Conservation (phyloP, 2,329 filamentous ascomycete species). For the Colletotrichum salicis region DNA sequence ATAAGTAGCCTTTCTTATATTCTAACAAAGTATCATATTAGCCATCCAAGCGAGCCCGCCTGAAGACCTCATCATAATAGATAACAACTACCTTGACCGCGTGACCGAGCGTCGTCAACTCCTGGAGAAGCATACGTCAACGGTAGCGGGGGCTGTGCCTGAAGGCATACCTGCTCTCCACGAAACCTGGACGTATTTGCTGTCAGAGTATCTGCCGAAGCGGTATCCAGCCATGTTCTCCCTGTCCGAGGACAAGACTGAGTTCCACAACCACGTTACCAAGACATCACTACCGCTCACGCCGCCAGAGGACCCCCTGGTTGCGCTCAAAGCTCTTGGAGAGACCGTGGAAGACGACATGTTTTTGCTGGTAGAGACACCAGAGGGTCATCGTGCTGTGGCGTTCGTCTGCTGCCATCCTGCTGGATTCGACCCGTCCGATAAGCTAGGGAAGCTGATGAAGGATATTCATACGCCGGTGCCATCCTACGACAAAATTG, state of each 20-base stretch:
- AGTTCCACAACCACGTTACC: constrained; percentile 55
- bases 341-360: constrained; percentile 66
- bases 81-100: constrained; percentile 59
- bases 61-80: constrained; percentile 64
- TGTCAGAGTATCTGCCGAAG: constrained; percentile 57
- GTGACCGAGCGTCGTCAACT: constrained; percentile 52
- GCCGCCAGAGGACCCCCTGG: constrained; percentile 42
- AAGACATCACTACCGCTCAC: constrained; percentile 42
- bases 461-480: constrained; percentile 63
- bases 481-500: constrained; percentile 65
- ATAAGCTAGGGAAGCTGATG: constrained; percentile 60
- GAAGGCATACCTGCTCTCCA: constrained; percentile 53
- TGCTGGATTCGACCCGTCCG: constrained; percentile 61
- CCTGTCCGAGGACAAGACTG: constrained; percentile 44
- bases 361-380: constrained; percentile 58
- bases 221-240: constrained; percentile 61
- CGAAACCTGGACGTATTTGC: constrained; percentile 61
- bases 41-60: constrained; percentile 55
- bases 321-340: constrained; percentile 54
- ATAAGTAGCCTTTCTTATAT: constrained; percentile 16
- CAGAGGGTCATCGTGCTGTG: constrained; percentile 53
- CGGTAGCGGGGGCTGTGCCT: constrained; percentile 55
- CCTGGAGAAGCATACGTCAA: constrained; percentile 50
- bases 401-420: constrained; percentile 65
- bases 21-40: constrained; percentile 37